Base-by-base conservation (phyloP, 73 alveolate species). In the Paramecium caudatum region DNA sequence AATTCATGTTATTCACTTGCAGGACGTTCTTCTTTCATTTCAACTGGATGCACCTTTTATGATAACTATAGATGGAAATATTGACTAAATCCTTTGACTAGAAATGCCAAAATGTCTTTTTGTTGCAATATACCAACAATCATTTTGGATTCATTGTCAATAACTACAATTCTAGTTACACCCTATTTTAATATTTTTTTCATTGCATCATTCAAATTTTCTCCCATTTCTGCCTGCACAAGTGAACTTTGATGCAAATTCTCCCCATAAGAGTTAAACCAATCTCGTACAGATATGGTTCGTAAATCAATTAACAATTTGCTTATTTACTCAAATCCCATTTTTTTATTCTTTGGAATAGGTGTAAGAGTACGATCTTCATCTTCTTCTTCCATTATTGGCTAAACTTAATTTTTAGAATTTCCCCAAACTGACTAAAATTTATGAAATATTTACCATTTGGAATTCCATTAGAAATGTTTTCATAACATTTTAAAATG, bases 131-230 rank as follows among this genome's bases (percentile, higher is more conserved):
- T 43, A 12, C 88, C 88, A 8, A 45, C 68, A 17, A 74, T 74
- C 27, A 74, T 74, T 74, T 41, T 74, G 21, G 69, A 37, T 43
- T 74, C 88, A 19, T 45, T 39, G 32, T 74, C 88, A 74, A 43
- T 74, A 19, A 74, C 88, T 23, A 74, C 62, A 37, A 74, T 74
- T 74, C 88, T 37, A 39, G 88, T 74, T 37, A 74, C 65, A 17
- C 47, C 47, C 65, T 74, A 74, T 41, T 45, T 74, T 43, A 74
- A 17, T 19, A 74, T 74, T 47, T 43, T 74, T 45, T 21, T 74
- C 25, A 19, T 27, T 39, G 88, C 62, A 74, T 74, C 88, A 74
- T 39, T 74, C 8, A 74, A 41, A 45, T 43, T 74, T 10, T 74
- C 88, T 15, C 32, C 68, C 88, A 74, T 74, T 3, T 74, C 62